Evolutionary conservation across 805 yeast genomes (phyloP), one percentile per base, ranked within the genome.

Genomic region (Metschnikowia borealis): DNA sequence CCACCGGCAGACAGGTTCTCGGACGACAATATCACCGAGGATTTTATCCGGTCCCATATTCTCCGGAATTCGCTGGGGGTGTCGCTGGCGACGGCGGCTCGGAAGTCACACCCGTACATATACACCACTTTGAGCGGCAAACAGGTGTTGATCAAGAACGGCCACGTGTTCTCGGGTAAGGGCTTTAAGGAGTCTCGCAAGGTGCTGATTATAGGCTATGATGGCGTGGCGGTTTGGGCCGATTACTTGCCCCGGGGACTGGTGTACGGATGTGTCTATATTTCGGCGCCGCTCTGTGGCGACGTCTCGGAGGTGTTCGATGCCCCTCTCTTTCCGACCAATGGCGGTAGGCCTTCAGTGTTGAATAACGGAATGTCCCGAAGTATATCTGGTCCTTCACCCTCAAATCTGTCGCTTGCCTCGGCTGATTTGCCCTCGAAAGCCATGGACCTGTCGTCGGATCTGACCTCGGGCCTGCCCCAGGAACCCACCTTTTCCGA

Each of bases 21-120:
- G 3, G 87, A 83, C 2, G 63, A 81, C 13, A 83, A 88, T 62
- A 53, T 54, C 45, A 74, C 71, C 37, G 79, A 78, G 33, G 87
- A 82, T 23, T 86, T 85, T 62, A 68, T 85, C 7, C 75, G 75
- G 43, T 78, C 87, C 1, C 92, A 87, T 62, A 77, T 87, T 21
- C 64, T 85, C 17, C 63, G 73, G 42, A 67, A 60, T 21, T 58
- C 57, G 52, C 60, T 52, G 23, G 62, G 69, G 2, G 44, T 54
- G 29, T 44, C 58, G 21, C 46, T 49, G 34, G 54, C 51, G 38
- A 60, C 63, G 34, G 64, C 65, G 13, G 48, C 59, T 7, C 54
- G 69, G 5, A 75, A 62, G 61, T 58, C 57, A 26, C 71, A 64
- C 44, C 77, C 69, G 68, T 68, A 70, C n/a, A 65, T 78, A 15